Evolutionary conservation across 352 stramenopile species (phyloP).

Genomic region (Phytophthora constricta): DNA sequence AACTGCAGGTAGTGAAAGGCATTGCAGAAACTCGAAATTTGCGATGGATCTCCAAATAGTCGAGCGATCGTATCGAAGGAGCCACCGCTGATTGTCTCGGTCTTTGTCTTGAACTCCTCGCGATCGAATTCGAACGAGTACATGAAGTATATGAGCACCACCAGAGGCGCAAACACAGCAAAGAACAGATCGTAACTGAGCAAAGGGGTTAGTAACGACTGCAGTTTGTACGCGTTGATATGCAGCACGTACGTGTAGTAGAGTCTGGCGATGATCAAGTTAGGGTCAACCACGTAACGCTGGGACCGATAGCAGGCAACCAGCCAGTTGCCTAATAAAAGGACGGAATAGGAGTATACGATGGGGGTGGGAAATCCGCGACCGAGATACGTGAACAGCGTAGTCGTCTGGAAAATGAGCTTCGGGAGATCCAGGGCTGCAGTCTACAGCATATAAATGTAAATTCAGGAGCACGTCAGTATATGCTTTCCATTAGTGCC

Average conservation of each 20-base stretch:
- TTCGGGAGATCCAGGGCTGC: slow-evolving; percentile 54
- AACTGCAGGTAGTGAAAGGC: slow-evolving; percentile 59
- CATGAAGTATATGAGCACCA: slow-evolving; percentile 51
- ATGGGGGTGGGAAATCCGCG: slow-evolving; percentile 51
- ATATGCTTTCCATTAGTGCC: no score
- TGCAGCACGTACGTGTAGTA: slow-evolving; percentile 41
- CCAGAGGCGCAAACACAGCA: slow-evolving; percentile 55
- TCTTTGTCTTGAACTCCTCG: slow-evolving; percentile 41
- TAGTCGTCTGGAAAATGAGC: slow-evolving; percentile 55
- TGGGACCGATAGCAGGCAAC: slow-evolving; percentile 58
- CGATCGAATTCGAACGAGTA: slow-evolving; percentile 52
- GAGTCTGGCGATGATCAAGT: slow-evolving; percentile 35
- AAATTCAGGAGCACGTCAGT: no score
- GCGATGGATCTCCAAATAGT: slow-evolving; percentile 50
- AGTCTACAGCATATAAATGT: slow-evolving; percentile 37
- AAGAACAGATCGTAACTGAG: slow-evolving; percentile 68
- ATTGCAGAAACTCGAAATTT: slow-evolving; percentile 51
- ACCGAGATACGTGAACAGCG: slow-evolving; percentile 48
- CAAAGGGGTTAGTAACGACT: no score
- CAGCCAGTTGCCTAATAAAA: slow-evolving; percentile 55
- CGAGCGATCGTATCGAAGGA: slow-evolving; percentile 49
- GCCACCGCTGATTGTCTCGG: slow-evolving; percentile 31
- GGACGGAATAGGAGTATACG: slow-evolving; percentile 43
- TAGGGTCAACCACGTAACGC: slow-evolving; percentile 38
- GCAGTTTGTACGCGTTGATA: no score